Base-by-base conservation (phyloP, 1,139 yeast genomes). In the Starmera stellimalicola region DNA sequence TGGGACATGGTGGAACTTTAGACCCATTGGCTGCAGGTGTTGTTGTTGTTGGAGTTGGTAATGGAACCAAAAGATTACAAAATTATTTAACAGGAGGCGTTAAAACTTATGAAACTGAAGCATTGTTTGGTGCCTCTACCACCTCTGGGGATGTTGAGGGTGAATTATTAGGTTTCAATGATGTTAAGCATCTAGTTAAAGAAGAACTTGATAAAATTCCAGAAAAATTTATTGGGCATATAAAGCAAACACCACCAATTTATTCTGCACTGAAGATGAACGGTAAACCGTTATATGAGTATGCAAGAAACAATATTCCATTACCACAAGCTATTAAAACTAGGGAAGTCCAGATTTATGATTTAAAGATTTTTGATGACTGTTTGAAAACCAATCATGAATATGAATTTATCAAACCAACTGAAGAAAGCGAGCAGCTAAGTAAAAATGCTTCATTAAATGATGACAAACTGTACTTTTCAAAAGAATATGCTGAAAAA, bases 1-100 rank as follows among this genome's bases (percentile, higher is more conserved):
- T 91, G 63, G 99, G 99, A 1, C 99, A 93, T 57, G 99, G 98
- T 7, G 99, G 99, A 6, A 91, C 99, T 0, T 64, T 93, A 30
- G 99, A 93, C 51, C 97, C 97, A 0, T 58, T 85, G 37, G 99
- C 99, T 0, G 77, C 87, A 20, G 99, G 99, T 7, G 91, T 91
- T 2, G 57, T 91, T 38, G 93, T 93, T 2, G 69, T 93, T 38
- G 99, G 98, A 4, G 73, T 93, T 18, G 96, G 96, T 8, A 45
- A 64, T 2, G 98, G 98, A 2, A 93, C 99, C 3, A 91, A 88
- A 53, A 65, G 72, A 52, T 63, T 93, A 31, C 79, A 76, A 37
- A 65, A 73, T 39, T 87, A 81, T 48, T 65, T 80, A 28, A 70
- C 79, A 26, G 85, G 84, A 18, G 74, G 88, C 31, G 73, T 66